A percentile compares a stretch with the other conserved stretches of the same genome.
Evolutionary conservation across 2,329 filamentous ascomycete species (phyloP).

Genomic region (Tetracladium maxilliforme): DNA sequence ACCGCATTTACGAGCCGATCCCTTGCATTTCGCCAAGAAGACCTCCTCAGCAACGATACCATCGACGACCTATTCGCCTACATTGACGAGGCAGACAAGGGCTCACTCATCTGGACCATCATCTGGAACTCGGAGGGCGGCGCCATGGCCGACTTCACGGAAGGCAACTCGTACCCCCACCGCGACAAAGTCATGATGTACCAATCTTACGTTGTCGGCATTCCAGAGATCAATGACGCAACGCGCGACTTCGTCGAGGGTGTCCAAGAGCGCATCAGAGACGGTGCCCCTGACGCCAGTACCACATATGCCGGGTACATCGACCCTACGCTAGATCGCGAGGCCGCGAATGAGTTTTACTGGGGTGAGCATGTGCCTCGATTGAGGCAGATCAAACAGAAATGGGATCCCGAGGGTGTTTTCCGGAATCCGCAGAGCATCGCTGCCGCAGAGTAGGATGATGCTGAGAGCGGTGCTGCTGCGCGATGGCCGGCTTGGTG

Average conservation of each 20-base stretch:
- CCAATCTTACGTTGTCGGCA: constrained; percentile 42
- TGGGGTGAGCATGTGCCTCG: constrained; percentile 35
- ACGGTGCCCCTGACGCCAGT: constrained; percentile 19
- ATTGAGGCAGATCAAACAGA: constrained; percentile 32
- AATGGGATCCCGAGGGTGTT: constrained; percentile 34
- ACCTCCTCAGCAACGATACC: constrained; percentile 27
- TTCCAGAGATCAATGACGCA: constrained; percentile 25
- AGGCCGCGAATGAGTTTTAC: constrained; percentile 30
- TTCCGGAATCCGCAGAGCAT: constrained; percentile 48
- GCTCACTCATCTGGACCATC: constrained; percentile 41
- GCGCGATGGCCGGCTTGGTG: no score
- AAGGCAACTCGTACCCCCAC: constrained; percentile 47
- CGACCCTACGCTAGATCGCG: constrained; percentile 29
- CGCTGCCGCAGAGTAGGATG: no score
- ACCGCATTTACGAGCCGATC: no score
- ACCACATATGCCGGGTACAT: constrained; percentile 51
- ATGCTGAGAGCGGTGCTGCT: no score
- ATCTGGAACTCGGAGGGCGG: constrained; percentile 50
- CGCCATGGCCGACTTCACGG: constrained; percentile 38
- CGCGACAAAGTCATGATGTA: constrained; percentile 50
- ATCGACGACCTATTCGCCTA: constrained; percentile 37
- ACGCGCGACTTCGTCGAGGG: constrained; percentile 34
- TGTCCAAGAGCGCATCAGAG: constrained; percentile 28
- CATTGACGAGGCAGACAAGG: constrained; percentile 30
- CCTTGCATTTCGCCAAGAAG: constrained; percentile 32